phyloP scores from a whole-genome alignment of 2,329 filamentous ascomycete genomes.

The Helotiales sp. region DNA sequence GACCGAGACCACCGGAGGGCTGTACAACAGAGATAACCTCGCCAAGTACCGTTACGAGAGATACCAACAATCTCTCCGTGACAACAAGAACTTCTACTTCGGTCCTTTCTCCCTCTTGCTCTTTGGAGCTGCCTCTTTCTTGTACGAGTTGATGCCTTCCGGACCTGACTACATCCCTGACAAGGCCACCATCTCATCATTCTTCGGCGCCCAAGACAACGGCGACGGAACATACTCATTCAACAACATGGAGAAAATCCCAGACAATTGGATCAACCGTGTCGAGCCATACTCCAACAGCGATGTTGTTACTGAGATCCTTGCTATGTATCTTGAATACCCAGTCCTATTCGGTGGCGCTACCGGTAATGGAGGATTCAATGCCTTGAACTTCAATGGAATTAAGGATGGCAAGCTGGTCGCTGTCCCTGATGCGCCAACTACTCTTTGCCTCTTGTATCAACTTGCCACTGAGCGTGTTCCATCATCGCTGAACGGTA shows the following conservation, averaged over 20 bases:
- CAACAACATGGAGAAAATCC: constrained; percentile 40
- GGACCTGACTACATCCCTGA: constrained; percentile 38
- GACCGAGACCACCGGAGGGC: constrained; percentile 41
- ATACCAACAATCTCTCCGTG: constrained; percentile 35
- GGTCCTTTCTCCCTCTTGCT: constrained; percentile 37
- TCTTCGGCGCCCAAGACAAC: constrained; percentile 49
- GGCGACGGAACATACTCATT: constrained; percentile 46
- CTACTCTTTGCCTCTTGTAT: constrained; percentile 50
- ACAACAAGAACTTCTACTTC: constrained; percentile 37
- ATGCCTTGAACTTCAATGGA: constrained; percentile 45
- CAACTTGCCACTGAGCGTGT: constrained; percentile 47
- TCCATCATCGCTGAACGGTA: constrained; percentile 45
- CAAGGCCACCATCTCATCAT: constrained; percentile 31
- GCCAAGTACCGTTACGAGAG: constrained; percentile 42
- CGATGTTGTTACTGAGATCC: constrained; percentile 47
- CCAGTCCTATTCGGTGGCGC: constrained; percentile 52
- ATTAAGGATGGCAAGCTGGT: constrained; percentile 48
- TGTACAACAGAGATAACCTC: constrained; percentile 41
- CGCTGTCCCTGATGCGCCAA: constrained; percentile 32
- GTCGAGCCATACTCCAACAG: constrained; percentile 41
- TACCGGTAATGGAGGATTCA: constrained; percentile 46
- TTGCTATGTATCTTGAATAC: constrained; percentile 48
- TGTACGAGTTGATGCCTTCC: constrained; percentile 36
- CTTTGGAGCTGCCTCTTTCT: constrained; percentile 34
- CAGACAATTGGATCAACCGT: constrained; percentile 36